Evolutionary conservation across 2,329 filamentous ascomycete genomes (phyloP).

Genomic region (Fusarium azukiicola): DNA sequence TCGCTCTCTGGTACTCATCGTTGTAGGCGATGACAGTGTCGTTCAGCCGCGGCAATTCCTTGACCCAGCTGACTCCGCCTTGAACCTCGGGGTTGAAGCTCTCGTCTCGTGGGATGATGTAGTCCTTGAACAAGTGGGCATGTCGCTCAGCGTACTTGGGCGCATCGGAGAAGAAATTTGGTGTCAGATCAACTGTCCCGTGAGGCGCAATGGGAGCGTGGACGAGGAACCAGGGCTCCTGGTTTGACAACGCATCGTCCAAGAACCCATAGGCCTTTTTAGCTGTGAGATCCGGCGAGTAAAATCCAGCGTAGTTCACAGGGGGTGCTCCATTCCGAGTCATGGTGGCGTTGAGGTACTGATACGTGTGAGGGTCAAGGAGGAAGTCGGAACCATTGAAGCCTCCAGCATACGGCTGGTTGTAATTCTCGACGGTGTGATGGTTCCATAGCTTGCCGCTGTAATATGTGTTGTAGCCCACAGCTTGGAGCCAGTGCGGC

Average conservation of each 20-base stretch:
- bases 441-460: slow-evolving; percentile 11
- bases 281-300: neutral
- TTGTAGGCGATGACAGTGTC: slow-evolving; percentile 6
- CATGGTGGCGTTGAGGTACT: slow-evolving; percentile 10
- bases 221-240: neutral
- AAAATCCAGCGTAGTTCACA: neutral
- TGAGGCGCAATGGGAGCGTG: neutral
- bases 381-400: slow-evolving; percentile 12
- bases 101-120: neutral
- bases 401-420: neutral
- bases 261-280: neutral
- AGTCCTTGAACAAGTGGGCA: neutral
- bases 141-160: neutral
- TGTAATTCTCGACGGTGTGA: slow-evolving; percentile 2
- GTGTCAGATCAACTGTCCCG: neutral
- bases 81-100: neutral
- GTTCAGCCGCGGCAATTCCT: neutral
- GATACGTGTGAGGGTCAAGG: slow-evolving; percentile 15
- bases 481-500: slow-evolving; percentile 5
- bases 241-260: neutral
- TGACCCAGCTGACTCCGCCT: slow-evolving; percentile 12
- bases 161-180: neutral
- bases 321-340: slow-evolving; percentile 4
- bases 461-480: neutral
- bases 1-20: slow-evolving; percentile 10